Base-by-base conservation (phyloP, 139 green algal species). In the Coelastrella sp. region DNA sequence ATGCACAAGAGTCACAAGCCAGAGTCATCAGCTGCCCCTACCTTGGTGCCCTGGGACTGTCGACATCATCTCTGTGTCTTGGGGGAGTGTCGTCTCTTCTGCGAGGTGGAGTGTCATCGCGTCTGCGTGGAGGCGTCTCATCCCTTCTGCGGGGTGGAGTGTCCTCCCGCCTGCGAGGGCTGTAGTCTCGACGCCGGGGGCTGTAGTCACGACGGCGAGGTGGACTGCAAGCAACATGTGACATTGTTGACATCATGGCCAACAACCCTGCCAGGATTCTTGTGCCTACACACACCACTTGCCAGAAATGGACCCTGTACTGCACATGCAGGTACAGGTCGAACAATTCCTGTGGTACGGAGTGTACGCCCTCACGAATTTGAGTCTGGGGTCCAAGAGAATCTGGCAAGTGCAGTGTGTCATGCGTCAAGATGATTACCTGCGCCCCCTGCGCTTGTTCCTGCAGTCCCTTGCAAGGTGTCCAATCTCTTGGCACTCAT, bases 401-500 rank as follows among this genome's bases (percentile, higher is more conserved):
- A n/a, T n/a, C n/a, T n/a, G n/a, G n/a, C n/a, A n/a, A n/a, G n/a
- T n/a, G n/a, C n/a, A n/a, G n/a, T n/a, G n/a, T n/a, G n/a, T n/a
- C n/a, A n/a, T n/a, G n/a, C n/a, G n/a, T n/a, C n/a, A n/a, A n/a
- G n/a, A n/a, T n/a, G n/a, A 23, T 4, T 30, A 45, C 45, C 72
- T 80, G 72, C 73, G 57, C 57, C 76, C 48, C 19, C 50, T 62
- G 23, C 79, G 38, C 38, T 43, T 60, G 48, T 73, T 75, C 6
- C 43, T n/a, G 64, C 79, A 85, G 45, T 85, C 79, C 25, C 79
- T 35, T 5, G 79, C 79, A 19, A 85, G 32, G 79, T 85, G 79
- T 3, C 79, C 79, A 27, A 78, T 8, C 45, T 85, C 79, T 51
- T 85, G 73, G 79, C 79, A 85, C 45, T 85, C 79, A 45, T 85